phyloP scores from a whole-genome alignment of 441 rosid species.

The Raphanus hybrid region DNA sequence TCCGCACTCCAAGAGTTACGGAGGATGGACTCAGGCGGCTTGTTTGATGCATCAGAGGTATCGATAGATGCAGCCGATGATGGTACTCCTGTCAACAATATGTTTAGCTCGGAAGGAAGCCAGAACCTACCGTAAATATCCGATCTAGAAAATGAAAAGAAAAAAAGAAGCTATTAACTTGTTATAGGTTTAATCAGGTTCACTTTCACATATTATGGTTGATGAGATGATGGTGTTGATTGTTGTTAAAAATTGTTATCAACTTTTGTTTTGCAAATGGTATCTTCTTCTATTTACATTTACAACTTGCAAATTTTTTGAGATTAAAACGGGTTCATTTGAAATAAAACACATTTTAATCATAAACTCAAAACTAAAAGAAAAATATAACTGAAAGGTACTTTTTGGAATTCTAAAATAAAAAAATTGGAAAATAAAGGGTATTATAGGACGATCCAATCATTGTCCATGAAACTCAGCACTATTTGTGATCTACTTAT shows the following conservation, averaged over 20 bases:
- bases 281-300: too few relatives aligned
- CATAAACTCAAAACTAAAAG: too few relatives aligned
- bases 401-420: background rate
- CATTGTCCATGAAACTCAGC: background rate
- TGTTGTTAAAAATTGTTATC: background rate
- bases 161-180: background rate
- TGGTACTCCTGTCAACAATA: constrained; percentile 18
- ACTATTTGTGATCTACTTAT: background rate
- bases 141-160: background rate
- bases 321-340: too few relatives aligned
- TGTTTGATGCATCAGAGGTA: constrained; percentile 34
- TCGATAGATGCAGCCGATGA: constrained; percentile 34
- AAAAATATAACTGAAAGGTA: too few relatives aligned
- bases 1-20: constrained; percentile 43
- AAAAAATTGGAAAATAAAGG: background rate
- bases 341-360: too few relatives aligned
- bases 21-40: constrained; percentile 48
- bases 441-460: background rate
- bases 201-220: background rate
- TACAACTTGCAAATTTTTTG: too few relatives aligned
- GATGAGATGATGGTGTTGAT: background rate
- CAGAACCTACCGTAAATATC: constrained; percentile 57
- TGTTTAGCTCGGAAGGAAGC: constrained; percentile 28
- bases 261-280: too few relatives aligned
- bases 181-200: too few relatives aligned